Percentiles rank a stretch among this genome's conserved stretches.
phyloP scores from a whole-genome alignment of 768 basidiomycete genomes.

The Thelephora ganbajun region DNA sequence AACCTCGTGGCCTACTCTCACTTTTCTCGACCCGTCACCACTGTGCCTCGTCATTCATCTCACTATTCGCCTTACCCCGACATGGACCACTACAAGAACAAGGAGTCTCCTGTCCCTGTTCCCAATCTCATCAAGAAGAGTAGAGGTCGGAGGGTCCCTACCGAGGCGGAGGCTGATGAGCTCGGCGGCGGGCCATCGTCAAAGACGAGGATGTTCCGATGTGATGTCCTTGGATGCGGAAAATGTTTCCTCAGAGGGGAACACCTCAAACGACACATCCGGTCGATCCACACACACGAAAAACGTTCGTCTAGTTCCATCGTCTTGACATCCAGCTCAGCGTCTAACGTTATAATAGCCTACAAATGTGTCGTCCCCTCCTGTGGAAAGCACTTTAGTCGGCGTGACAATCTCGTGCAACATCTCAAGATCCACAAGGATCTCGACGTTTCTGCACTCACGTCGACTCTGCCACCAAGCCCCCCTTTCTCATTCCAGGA shows the following conservation, averaged over 20 bases:
- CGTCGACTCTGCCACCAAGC: not conserved
- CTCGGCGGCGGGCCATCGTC: not conserved
- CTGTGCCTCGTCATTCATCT: not conserved
- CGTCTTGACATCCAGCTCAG: not conserved
- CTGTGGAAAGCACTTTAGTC: slow-evolving; percentile 59
- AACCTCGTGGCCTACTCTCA: not conserved
- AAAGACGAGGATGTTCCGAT: slow-evolving; percentile 38
- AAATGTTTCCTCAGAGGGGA: slow-evolving; percentile 72
- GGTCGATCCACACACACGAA: slow-evolving; percentile 72
- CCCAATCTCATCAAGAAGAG: slow-evolving; percentile 37
- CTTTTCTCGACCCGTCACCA: not conserved
- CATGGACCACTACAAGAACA: not conserved
- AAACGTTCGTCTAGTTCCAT: slow-evolving; percentile 43
- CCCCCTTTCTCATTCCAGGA: not conserved
- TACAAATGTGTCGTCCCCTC: slow-evolving; percentile 46
- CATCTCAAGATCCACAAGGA: slow-evolving; percentile 49
- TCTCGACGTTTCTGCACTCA: slow-evolving; percentile 1
- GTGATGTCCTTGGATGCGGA: slow-evolving; percentile 56
- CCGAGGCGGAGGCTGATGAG: slow-evolving; percentile 9
- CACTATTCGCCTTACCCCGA: not conserved
- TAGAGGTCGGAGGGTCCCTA: slow-evolving; percentile 35
- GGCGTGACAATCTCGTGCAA: slow-evolving; percentile 66
- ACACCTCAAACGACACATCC: slow-evolving; percentile 71
- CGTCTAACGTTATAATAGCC: slow-evolving; percentile 19
- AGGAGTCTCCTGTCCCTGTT: slow-evolving; percentile 23